phyloP scores from a whole-genome alignment of 768 basidiomycete genomes.

The Dendrothele bispora region DNA sequence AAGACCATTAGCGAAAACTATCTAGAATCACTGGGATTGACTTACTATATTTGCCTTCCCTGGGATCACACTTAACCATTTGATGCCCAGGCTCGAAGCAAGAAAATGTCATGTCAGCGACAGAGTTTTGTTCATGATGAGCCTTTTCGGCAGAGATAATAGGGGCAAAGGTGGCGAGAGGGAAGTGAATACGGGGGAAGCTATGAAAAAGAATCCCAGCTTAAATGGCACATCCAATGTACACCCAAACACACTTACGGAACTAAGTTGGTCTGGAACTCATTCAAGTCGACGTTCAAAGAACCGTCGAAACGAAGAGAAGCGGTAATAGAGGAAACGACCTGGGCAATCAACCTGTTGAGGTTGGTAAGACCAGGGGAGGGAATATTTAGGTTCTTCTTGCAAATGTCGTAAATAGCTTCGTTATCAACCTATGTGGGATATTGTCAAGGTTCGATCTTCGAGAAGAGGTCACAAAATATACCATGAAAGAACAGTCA shows the following conservation, averaged over 20 bases:
- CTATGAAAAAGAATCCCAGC: constrained; percentile 38
- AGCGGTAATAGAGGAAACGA: constrained; percentile 97
- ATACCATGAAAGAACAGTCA: constrained; percentile 99
- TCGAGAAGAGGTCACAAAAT: constrained; percentile 4
- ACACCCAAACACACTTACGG: constrained; percentile 58
- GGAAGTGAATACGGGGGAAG: constrained; percentile 99
- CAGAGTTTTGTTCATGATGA: constrained; percentile 94
- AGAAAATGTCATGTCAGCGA: constrained; percentile 96
- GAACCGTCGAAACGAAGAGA: constrained; percentile 97
- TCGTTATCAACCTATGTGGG: constrained; percentile 89
- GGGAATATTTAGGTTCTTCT: constrained; percentile 84
- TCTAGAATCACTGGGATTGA: constrained; percentile 13
- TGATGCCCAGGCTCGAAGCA: constrained; percentile 98
- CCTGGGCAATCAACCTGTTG: constrained; percentile 97
- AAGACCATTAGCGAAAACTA: constrained; percentile 12
- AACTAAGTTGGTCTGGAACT: constrained; percentile 99
- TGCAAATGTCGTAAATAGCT: constrained; percentile 99
- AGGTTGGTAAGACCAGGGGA: constrained; percentile 91
- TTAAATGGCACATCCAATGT: not conserved
- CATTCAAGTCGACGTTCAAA: constrained; percentile 94
- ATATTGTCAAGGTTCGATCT: not conserved
- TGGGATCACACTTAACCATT: constrained; percentile 95
- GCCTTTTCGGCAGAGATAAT: constrained; percentile 94
- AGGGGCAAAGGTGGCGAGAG: constrained; percentile 93
- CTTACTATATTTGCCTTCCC: constrained; percentile 97